Percentiles rank a stretch among this genome's conserved stretches.
Evolutionary conservation across 169 alveolate species (phyloP).

Genomic region (Cryptosporidium canis): DNA sequence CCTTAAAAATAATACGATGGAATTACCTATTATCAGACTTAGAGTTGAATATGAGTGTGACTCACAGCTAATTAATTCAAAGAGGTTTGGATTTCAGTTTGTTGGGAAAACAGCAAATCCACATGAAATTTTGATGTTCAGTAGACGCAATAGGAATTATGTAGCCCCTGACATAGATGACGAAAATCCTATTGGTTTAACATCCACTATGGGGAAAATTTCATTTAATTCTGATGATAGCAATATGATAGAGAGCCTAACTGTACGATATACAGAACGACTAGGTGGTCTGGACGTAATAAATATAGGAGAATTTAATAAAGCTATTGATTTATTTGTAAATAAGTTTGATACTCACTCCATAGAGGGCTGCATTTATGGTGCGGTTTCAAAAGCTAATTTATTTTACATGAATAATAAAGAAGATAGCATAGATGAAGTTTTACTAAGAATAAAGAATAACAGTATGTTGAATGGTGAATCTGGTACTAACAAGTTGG

Average conservation of each 20-base stretch:
- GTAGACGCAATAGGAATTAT: conserved; percentile 28
- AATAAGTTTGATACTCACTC: conserved; percentile 43
- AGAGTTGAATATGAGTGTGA: conserved; percentile 48
- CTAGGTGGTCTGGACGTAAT: conserved; percentile 28
- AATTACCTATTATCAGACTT: conserved; percentile 26
- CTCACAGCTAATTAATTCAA: conserved; percentile 77
- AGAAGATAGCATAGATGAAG: not conserved
- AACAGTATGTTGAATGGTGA: not conserved
- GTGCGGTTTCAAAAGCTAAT: conserved; percentile 12
- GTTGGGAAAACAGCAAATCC: conserved; percentile 81
- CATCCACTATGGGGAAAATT: not conserved
- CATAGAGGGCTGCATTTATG: conserved; percentile 2
- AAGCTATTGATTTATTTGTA: conserved; percentile 37
- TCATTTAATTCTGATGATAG: not conserved
- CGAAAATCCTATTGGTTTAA: conserved; percentile 6
- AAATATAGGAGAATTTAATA: conserved; percentile 19
- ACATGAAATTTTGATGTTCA: conserved; percentile 79
- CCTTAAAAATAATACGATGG: not conserved
- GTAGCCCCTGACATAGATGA: not conserved
- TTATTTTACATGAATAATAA: not conserved
- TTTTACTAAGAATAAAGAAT: not conserved
- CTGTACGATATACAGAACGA: conserved; percentile 1
- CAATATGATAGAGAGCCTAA: conserved; percentile 10
- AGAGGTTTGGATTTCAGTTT: conserved; percentile 80
- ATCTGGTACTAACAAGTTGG: not conserved